phyloP scores from a whole-genome alignment of 2,329 filamentous ascomycete species.

The Xylariaceae sp. region DNA sequence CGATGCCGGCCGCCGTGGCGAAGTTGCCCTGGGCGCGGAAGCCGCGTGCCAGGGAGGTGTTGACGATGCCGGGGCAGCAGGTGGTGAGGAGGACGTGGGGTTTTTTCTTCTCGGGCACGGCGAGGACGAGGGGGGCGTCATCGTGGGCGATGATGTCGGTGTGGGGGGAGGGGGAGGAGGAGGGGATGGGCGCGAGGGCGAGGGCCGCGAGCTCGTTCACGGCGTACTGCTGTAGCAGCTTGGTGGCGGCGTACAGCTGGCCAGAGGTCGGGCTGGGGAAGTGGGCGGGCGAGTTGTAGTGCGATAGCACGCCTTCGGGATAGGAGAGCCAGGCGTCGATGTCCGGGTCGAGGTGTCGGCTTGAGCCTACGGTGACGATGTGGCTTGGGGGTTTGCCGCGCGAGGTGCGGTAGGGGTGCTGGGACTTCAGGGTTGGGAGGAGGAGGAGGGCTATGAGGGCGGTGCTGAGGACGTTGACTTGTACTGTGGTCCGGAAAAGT shows the following conservation, averaged over 20 bases:
- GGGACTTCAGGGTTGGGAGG: constrained; percentile 37
- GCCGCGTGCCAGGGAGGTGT: constrained; percentile 13
- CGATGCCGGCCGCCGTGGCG: constrained; percentile 4
- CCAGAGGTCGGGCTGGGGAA: constrained; percentile 11
- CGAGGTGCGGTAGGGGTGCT: constrained; percentile 15
- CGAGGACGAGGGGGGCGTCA: background rate
- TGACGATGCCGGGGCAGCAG: constrained; percentile 22
- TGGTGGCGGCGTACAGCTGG: constrained; percentile 21
- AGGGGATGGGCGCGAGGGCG: constrained; percentile 4
- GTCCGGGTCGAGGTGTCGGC: constrained; percentile 14
- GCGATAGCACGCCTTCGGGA: constrained; percentile 16
- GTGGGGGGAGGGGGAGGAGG: background rate
- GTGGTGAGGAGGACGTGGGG: constrained; percentile 26
- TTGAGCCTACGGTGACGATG: constrained; percentile 20
- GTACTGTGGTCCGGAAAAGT: constrained; percentile 33
- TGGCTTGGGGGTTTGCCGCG: constrained; percentile 13
- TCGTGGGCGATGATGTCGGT: background rate
- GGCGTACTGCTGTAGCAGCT: constrained; percentile 21
- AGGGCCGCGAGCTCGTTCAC: constrained; percentile 16
- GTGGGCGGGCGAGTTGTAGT: constrained; percentile 23
- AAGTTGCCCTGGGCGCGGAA: constrained; percentile 7
- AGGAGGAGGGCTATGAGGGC: constrained; percentile 49
- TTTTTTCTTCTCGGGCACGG: constrained; percentile 4
- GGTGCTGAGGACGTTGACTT: constrained; percentile 57
- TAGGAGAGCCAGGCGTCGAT: constrained; percentile 15